Evolutionary conservation across 2,329 filamentous ascomycete species (phyloP).

Genomic region (Penicillium occitanis): DNA sequence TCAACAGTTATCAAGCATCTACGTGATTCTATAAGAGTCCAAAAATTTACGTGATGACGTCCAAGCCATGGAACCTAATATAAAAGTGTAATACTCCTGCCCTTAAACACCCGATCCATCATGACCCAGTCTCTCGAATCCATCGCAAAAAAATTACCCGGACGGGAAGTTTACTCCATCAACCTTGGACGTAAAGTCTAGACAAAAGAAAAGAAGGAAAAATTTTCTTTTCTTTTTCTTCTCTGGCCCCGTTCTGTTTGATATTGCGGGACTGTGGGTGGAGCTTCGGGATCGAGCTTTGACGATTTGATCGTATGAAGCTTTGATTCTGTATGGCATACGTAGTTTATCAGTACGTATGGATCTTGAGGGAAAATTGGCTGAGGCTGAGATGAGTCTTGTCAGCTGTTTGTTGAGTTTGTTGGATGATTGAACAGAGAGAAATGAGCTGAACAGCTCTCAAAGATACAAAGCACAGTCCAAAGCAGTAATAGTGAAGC

Average conservation of each 20-base stretch:
- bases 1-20: background rate
- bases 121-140: background rate
- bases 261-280: background rate
- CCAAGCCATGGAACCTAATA: background rate
- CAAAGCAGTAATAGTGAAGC: background rate
- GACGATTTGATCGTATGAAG: background rate
- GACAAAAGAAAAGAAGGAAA: background rate
- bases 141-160: background rate
- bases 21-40: too few species aligned
- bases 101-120: background rate
- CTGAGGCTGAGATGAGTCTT: background rate
- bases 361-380: background rate
- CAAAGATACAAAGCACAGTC: background rate
- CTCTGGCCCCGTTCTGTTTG: background rate
- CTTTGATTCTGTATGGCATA: constrained; percentile 6
- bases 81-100: background rate
- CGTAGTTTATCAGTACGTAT: background rate
- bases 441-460: background rate
- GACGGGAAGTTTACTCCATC: background rate
- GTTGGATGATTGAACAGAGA: background rate
- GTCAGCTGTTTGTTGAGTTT: background rate
- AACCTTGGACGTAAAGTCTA: background rate
- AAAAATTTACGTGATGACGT: background rate
- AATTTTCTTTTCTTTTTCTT: background rate
- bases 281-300: background rate